phyloP scores from a whole-genome alignment of 305 asterid species.

The Fraxinus nigra region DNA sequence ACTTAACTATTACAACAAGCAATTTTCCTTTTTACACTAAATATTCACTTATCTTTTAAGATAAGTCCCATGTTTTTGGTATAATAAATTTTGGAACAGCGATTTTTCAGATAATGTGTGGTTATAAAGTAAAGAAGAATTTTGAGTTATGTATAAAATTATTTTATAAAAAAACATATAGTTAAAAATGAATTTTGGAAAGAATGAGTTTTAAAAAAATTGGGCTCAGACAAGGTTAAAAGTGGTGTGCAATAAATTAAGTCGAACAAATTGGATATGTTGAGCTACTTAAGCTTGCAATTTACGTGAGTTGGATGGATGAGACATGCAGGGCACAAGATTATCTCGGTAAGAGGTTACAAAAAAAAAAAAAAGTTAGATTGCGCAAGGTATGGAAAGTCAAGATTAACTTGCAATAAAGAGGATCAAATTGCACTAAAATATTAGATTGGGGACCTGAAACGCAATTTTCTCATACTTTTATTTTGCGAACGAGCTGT shows the following conservation, averaged over 20 bases:
- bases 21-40: not conserved
- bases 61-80: no score
- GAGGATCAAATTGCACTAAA: not conserved
- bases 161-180: no score
- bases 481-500: not conserved
- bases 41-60: not conserved
- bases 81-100: no score
- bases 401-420: not conserved
- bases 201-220: no score
- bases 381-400: not conserved
- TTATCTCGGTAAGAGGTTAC: not conserved
- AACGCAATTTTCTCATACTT: not conserved
- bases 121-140: not conserved
- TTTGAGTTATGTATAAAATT: not conserved
- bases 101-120: no score
- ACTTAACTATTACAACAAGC: not conserved
- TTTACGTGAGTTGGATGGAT: not conserved
- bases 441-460: not conserved
- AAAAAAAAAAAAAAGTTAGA: no score
- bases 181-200: no score
- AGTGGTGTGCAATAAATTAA: not conserved
- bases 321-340: not conserved
- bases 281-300: not conserved
- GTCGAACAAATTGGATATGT: not conserved
- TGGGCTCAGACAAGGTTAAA: not conserved